Base-by-base conservation (phyloP, 805 yeast species). In the Blastobotrys americana region DNA sequence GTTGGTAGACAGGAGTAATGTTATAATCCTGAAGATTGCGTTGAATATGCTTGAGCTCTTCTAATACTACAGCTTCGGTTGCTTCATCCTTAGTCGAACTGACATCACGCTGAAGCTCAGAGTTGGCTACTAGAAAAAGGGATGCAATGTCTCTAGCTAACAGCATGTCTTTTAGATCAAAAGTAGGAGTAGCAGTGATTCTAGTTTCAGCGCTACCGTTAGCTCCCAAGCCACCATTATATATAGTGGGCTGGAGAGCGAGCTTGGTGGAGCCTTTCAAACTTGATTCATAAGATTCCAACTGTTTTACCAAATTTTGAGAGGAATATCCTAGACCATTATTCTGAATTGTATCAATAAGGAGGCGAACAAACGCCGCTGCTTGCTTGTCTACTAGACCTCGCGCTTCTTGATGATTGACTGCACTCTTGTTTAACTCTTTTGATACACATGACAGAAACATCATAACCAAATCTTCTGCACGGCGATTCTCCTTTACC, bases 31-130 rank as follows among this genome's bases (percentile, higher is more conserved):
- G 47, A 4, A 59, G 55, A 19, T 51, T 55, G n/a, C 43, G 49
- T 27, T 45, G 48, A 18, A 51, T 46, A 27, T 21, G 45, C 36
- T 47, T 44, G 31, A 69, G 41, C 39, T 69, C 73, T 5, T 55
- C 47, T 39, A 68, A 60, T 1, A 66, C 53, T 1, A 42, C 37
- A 1, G 45, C 37, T 37, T 70, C 74, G 8, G 66, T 66, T 1
- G 76, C 65, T 2, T 56, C 21, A 16, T 64, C 68, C 48, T 72
- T 74, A 37, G 67, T 56, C 22, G 62, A 61, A 35, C 67, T 59
- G 1, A 81, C 60, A 54, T 79, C 85, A 34, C 69, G 72, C 54
- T 82, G 87, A 8, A 84, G 46, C 42, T 69, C 67, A 1, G 67
- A 52, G 2, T 64, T 68, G 41, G 77, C 76, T 2, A 77, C 66